A percentile compares a stretch with the other conserved stretches of the same genome.
phyloP scores from a whole-genome alignment of 2,329 filamentous ascomycete genomes.

The Curvularia sp. region DNA sequence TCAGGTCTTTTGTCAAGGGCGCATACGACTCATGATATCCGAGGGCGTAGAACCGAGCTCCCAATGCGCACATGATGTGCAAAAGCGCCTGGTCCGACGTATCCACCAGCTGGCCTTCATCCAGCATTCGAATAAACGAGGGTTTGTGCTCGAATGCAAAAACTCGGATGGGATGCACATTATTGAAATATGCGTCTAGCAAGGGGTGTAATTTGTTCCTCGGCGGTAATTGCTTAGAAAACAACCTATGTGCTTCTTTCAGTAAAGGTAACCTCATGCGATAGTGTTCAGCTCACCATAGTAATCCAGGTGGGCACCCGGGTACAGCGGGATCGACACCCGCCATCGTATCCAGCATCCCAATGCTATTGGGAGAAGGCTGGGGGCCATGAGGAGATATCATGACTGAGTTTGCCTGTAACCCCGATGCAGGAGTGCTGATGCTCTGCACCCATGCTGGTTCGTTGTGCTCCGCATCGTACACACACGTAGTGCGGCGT shows the following conservation, averaged over 20 bases:
- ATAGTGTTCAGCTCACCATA: slow-evolving; percentile 25
- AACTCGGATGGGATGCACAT: slow-evolving; percentile 37
- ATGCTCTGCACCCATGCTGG: slow-evolving; percentile 45
- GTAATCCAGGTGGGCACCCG: slow-evolving; percentile 31
- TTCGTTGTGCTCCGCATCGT: slow-evolving; percentile 40
- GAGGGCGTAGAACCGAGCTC: slow-evolving; percentile 40
- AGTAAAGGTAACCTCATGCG: neutral
- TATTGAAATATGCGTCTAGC: slow-evolving; percentile 43
- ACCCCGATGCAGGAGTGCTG: slow-evolving; percentile 21
- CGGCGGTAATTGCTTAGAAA: slow-evolving; percentile 33
- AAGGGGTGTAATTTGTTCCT: slow-evolving; percentile 34
- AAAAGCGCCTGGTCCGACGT: slow-evolving; percentile 39
- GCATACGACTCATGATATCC: slow-evolving; percentile 41
- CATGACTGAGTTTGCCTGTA: slow-evolving; percentile 18
- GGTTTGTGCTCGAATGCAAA: slow-evolving; percentile 45
- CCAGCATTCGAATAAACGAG: slow-evolving; percentile 44
- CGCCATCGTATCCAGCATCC: slow-evolving; percentile 9
- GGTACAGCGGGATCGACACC: slow-evolving; percentile 17
- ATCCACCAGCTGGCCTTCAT: slow-evolving; percentile 40
- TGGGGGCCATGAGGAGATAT: slow-evolving; percentile 26
- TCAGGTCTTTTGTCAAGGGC: slow-evolving; percentile 37
- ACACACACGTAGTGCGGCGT: slow-evolving; percentile 32
- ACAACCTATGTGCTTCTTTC: slow-evolving; percentile 26
- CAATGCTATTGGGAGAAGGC: slow-evolving; percentile 20
- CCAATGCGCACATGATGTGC: slow-evolving; percentile 44